These are phyloP conservation scores for Chaetomiaceae sp. DNA, from an alignment of 2,329 filamentous ascomycete genomes.

Conservation along the genomic window DNA sequence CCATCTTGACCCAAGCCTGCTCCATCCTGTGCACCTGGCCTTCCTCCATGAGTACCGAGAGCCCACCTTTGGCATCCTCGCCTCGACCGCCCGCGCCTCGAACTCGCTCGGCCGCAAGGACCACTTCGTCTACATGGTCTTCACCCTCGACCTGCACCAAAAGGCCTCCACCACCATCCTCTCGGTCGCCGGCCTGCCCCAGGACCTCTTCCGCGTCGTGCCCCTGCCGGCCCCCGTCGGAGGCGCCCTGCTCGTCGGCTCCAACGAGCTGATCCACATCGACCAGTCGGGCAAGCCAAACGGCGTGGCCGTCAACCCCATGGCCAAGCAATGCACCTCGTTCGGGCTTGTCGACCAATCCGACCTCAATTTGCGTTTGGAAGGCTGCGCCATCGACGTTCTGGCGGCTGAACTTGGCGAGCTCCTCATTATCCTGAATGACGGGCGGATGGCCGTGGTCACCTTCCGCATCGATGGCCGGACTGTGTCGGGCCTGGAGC, in stretches of 20 bases:
- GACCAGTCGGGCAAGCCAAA: constrained; percentile 94
- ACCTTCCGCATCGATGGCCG: constrained; percentile 85
- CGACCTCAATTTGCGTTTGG: constrained; percentile 71
- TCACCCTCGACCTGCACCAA: constrained; percentile 90
- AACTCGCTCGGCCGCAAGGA: constrained; percentile 78
- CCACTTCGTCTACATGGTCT: constrained; percentile 84
- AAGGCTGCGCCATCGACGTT: constrained; percentile 73
- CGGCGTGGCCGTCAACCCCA: constrained; percentile 87
- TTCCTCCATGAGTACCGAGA: constrained; percentile 97
- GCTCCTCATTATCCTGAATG: constrained; percentile 73
- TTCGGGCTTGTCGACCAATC: constrained; percentile 87
- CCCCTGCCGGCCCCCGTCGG: constrained; percentile 82
- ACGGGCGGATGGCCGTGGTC: constrained; percentile 70
- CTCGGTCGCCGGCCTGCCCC: constrained; percentile 78
- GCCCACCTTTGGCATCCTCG: constrained; percentile 92
- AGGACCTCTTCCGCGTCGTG: constrained; percentile 78
- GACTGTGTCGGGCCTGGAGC: constrained; percentile 79
- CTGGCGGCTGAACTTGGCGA: constrained; percentile 75
- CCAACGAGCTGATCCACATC: constrained; percentile 89
- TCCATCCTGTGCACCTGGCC: constrained; percentile 84
- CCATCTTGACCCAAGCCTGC: constrained; percentile 78
- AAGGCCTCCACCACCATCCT: constrained; percentile 89
- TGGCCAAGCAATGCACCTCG: constrained; percentile 74
- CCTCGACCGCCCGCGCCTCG: constrained; percentile 70
- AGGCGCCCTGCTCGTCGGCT: constrained; percentile 78